Evolutionary conservation across 805 yeast genomes (phyloP).

Genomic region (Yamadazyma scolyti): DNA sequence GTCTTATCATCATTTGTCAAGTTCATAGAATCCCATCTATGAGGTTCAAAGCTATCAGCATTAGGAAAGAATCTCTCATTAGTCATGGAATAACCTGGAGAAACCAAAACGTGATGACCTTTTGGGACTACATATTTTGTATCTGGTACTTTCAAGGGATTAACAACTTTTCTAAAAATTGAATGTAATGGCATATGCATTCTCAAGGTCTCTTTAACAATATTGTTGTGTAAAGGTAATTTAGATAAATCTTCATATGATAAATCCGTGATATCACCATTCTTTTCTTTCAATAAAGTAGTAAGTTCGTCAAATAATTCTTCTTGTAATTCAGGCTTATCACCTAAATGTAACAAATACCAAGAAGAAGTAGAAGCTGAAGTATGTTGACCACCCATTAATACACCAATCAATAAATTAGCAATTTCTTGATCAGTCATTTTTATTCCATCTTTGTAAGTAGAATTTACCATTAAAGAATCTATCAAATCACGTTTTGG

Average conservation of each 20-base stretch:
- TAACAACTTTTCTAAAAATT: constrained; percentile 84
- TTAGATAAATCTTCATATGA: constrained; percentile 80
- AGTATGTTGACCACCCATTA: constrained; percentile 99
- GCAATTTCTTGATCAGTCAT: constrained; percentile 97
- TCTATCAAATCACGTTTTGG: constrained; percentile 88
- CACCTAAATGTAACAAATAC: constrained; percentile 89
- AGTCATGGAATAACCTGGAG: constrained; percentile 89
- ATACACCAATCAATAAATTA: constrained; percentile 81
- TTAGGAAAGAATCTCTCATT: constrained; percentile 77
- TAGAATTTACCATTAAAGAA: constrained; percentile 72
- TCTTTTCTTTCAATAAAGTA: constrained; percentile 53
- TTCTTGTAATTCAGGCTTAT: constrained; percentile 79
- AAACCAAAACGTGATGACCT: constrained; percentile 85
- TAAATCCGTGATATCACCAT: constrained; percentile 48
- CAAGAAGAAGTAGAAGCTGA: constrained; percentile 95
- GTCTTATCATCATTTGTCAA: constrained; percentile 32
- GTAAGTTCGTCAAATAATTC: constrained; percentile 74
- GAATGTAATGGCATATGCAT: constrained; percentile 97
- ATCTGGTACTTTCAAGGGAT: constrained; percentile 74
- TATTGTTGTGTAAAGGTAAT: constrained; percentile 77
- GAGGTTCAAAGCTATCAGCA: constrained; percentile 71
- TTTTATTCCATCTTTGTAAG: constrained; percentile 88
- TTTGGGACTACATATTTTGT: constrained; percentile 77
- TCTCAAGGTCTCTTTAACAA: constrained; percentile 90
- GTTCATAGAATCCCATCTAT: constrained; percentile 63